Conservation (phyloP, 768 basidiomycete genomes). For the Strobilomyces echinocephalus region DNA sequence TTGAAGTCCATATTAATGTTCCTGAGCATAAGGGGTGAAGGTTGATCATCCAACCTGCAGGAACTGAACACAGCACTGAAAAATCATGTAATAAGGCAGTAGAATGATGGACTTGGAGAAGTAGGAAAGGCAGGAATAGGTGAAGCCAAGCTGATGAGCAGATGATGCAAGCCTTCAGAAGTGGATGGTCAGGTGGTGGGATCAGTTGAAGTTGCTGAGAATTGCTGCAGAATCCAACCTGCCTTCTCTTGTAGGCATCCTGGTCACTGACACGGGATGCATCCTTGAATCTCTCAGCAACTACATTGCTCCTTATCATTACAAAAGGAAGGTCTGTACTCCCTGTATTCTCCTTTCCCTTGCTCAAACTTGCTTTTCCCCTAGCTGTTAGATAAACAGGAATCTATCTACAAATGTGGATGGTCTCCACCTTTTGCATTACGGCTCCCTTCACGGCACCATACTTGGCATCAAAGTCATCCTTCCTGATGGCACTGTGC, state of each 20-base stretch:
- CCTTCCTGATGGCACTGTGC: slow-evolving; percentile 86
- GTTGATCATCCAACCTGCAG: slow-evolving; percentile 56
- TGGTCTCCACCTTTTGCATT: slow-evolving; percentile 88
- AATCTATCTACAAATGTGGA: slow-evolving; percentile 98
- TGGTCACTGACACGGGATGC: slow-evolving; percentile 93
- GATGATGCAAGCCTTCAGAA: slow-evolving; percentile 27
- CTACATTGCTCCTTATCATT: slow-evolving; percentile 78
- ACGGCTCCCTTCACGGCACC: slow-evolving; percentile 91
- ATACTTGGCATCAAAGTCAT: slow-evolving; percentile 96
- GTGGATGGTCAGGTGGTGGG: slow-evolving; percentile 32
- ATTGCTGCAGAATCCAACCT: slow-evolving; percentile 5
- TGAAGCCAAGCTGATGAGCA: slow-evolving; percentile 15
- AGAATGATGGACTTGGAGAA: slow-evolving; percentile 33
- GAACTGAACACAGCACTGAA: slow-evolving; percentile 58
- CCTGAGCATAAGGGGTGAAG: slow-evolving; percentile 32
- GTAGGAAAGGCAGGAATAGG: slow-evolving; percentile 26
- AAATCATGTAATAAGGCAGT: slow-evolving; percentile 68
- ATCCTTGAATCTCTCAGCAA: slow-evolving; percentile 85
- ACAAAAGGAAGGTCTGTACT: slow-evolving; percentile 84
- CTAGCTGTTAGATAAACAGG: slow-evolving; percentile 94
- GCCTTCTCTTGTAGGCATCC: slow-evolving; percentile 55
- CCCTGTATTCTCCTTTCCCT: not conserved
- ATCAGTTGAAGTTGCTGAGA: slow-evolving; percentile 10
- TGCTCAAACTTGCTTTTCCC: not conserved
- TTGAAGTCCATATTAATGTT: slow-evolving; percentile 39